These are phyloP conservation scores for Neurospora discreta DNA, from an alignment of 495 filamentous ascomycete species.

Conservation along the genomic window DNA sequence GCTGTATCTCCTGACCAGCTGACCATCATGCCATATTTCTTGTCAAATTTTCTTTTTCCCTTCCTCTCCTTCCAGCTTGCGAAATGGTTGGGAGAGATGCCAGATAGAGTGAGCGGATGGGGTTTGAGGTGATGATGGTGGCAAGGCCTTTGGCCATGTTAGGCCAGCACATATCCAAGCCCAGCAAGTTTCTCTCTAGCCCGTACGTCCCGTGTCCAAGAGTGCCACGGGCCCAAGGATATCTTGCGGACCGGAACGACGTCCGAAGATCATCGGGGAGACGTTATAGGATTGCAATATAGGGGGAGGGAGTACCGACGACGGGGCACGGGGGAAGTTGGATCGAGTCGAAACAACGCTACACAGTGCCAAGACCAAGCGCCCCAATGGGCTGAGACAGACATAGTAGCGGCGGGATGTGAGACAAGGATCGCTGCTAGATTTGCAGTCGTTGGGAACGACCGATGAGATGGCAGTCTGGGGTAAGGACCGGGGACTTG, in stretches of 20 bases:
- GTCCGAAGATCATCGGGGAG: not conserved
- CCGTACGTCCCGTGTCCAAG: not conserved
- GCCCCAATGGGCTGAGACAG: not conserved
- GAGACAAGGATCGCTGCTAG: not conserved
- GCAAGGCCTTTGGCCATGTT: not conserved
- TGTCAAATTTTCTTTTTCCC: not conserved
- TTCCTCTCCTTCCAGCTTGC: not conserved
- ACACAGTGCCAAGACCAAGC: not conserved
- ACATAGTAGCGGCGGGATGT: not conserved
- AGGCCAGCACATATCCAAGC: not conserved
- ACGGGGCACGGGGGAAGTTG: not conserved
- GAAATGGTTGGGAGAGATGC: not conserved
- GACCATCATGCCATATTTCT: too few species aligned
- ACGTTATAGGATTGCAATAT: not conserved
- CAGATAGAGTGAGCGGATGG: not conserved
- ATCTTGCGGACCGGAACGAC: not conserved
- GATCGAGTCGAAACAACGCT: not conserved
- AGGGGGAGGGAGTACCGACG: not conserved
- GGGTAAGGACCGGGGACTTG: not conserved
- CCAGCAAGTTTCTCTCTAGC: not conserved
- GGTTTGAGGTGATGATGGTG: not conserved
- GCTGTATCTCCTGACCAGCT: not conserved
- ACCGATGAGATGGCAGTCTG: not conserved
- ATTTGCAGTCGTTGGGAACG: not conserved
- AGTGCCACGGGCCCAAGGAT: not conserved